Evolutionary conservation across 768 basidiomycete species (phyloP).

Genomic region (Termitomyces sp.): DNA sequence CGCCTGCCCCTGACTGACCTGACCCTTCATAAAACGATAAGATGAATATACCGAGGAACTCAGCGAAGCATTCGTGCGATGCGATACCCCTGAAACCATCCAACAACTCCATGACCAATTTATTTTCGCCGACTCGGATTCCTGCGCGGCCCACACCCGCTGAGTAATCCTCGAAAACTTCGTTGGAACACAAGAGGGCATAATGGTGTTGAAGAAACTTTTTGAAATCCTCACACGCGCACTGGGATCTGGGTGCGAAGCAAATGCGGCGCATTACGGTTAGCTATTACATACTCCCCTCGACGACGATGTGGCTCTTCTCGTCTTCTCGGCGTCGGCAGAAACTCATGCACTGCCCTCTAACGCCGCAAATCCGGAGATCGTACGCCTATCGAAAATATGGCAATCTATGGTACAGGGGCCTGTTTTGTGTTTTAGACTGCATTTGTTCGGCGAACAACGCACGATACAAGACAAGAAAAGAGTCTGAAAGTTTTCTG

Average conservation of each 20-base stretch:
- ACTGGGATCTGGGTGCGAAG: background rate
- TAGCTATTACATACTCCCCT: background rate
- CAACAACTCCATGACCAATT: too few species aligned
- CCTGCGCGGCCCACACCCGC: background rate
- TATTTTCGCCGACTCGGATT: background rate
- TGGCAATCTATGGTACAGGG: background rate
- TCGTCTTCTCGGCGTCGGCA: background rate
- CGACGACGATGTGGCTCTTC: background rate
- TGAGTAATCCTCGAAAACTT: background rate
- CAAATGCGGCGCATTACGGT: background rate
- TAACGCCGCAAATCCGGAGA: background rate
- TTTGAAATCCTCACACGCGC: background rate
- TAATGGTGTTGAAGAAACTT: background rate
- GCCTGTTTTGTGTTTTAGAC: background rate
- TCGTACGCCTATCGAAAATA: background rate
- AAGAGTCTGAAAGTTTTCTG: too few species aligned
- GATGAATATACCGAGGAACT: background rate
- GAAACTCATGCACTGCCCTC: background rate
- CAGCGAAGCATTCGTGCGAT: background rate
- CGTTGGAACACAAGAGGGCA: background rate
- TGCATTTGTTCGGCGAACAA: background rate
- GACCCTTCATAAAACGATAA: background rate
- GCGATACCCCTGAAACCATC: background rate
- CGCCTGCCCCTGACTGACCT: background rate
- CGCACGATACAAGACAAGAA: background rate